Evolutionary conservation across 2,329 filamentous ascomycete species (phyloP).

Genomic region (Neobulgaria alba): DNA sequence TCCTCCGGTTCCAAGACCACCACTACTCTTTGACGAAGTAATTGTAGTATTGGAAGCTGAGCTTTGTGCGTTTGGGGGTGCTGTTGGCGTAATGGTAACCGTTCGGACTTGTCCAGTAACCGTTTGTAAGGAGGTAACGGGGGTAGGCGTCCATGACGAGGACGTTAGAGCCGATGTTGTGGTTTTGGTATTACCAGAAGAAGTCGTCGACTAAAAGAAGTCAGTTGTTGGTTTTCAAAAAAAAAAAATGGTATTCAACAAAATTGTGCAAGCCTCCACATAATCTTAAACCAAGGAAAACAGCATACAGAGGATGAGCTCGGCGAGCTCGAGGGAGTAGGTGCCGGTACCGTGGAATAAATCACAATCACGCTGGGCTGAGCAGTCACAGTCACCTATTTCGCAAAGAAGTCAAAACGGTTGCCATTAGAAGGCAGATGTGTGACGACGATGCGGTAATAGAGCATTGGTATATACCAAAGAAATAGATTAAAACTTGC

Average conservation of each 20-base stretch:
- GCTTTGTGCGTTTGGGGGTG: constrained; percentile 21
- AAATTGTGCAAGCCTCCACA: background rate
- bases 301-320: constrained; percentile 33
- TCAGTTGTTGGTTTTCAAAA: background rate
- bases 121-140: constrained; percentile 37
- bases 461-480: background rate
- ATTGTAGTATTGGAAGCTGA: constrained; percentile 1
- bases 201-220: constrained; percentile 2
- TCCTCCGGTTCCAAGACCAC: constrained; percentile 37
- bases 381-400: constrained; percentile 25
- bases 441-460: background rate
- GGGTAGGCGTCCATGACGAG: constrained; percentile 30
- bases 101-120: constrained; percentile 49
- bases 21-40: constrained; percentile 14
- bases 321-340: constrained; percentile 6
- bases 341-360: constrained; percentile 5
- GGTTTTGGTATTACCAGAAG: background rate
- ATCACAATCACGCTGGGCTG: constrained; percentile 26
- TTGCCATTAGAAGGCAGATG: constrained; percentile 16
- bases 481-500: constrained; percentile 2
- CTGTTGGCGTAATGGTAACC: constrained; percentile 43
- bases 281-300: constrained; percentile 6
- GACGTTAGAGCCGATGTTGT: constrained; percentile 8
- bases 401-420: constrained; percentile 26
- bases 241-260: background rate